These are phyloP conservation scores for Barnettozyma salicaria DNA, from an alignment of 805 yeast species.

Conservation along the genomic window DNA sequence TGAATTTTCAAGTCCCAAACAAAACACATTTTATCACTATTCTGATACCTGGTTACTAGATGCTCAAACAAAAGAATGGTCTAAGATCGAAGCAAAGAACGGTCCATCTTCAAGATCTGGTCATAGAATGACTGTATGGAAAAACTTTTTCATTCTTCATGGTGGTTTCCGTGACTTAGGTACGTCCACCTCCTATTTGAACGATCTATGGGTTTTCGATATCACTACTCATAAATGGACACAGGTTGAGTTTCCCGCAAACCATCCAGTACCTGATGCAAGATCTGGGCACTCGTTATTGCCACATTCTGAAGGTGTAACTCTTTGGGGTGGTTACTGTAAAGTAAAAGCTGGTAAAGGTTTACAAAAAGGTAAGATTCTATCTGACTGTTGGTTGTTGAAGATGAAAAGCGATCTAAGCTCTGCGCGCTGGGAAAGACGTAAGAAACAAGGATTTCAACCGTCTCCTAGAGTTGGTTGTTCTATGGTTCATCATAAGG, in stretches of 20 bases:
- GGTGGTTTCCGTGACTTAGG: constrained; percentile 96
- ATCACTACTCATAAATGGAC: constrained; percentile 85
- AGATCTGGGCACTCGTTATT: constrained; percentile 89
- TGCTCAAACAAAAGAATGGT: constrained; percentile 81
- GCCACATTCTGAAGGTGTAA: constrained; percentile 74
- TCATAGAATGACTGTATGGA: constrained; percentile 87
- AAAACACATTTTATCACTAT: constrained; percentile 90
- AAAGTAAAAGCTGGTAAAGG: constrained; percentile 89
- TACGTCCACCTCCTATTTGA: constrained; percentile 70
- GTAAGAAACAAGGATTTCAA: constrained; percentile 82
- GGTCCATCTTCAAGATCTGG: constrained; percentile 90
- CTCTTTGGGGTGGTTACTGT: constrained; percentile 89
- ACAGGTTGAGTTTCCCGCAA: constrained; percentile 80
- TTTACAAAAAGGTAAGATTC: constrained; percentile 82
- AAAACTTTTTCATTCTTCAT: constrained; percentile 73
- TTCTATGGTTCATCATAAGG: constrained; percentile 80
- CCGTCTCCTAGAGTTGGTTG: constrained; percentile 96
- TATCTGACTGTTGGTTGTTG: constrained; percentile 79
- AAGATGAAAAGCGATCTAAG: constrained; percentile 78
- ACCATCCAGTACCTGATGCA: constrained; percentile 79
- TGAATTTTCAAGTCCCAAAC: constrained; percentile 95
- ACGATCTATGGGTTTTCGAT: constrained; percentile 91
- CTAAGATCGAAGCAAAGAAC: constrained; percentile 68
- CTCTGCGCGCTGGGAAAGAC: constrained; percentile 79
- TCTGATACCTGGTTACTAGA: constrained; percentile 96